Conservation (phyloP, 306 rosid species). For the Trifolium subterraneum region DNA sequence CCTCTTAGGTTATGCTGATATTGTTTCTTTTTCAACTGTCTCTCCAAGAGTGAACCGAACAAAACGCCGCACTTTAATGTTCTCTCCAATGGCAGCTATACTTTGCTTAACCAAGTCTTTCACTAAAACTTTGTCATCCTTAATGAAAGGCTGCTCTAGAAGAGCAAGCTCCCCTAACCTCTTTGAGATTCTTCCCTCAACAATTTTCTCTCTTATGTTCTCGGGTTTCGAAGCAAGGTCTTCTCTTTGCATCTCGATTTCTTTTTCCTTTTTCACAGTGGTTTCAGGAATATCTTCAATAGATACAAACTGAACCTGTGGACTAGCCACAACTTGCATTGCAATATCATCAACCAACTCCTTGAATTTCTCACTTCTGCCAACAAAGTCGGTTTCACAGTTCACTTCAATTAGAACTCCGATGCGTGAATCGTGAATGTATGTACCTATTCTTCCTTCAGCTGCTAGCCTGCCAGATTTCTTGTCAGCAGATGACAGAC, state of each 20-base stretch:
- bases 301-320: slow-evolving; percentile 82
- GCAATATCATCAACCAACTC: slow-evolving; percentile 94
- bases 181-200: slow-evolving; percentile 93
- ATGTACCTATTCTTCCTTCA: slow-evolving; percentile 95
- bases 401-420: slow-evolving; percentile 96
- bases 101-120: slow-evolving; percentile 95
- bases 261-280: slow-evolving; percentile 66
- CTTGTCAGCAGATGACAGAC: slow-evolving; percentile 91
- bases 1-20: slow-evolving; percentile 40
- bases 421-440: slow-evolving; percentile 91
- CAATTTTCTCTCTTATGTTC: slow-evolving; percentile 89
- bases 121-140: slow-evolving; percentile 79
- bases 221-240: slow-evolving; percentile 87
- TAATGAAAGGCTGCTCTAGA: slow-evolving; percentile 90
- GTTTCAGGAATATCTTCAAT: slow-evolving; percentile 80
- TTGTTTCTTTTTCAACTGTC: slow-evolving; percentile 49
- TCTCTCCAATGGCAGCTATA: slow-evolving; percentile 99
- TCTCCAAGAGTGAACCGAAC: slow-evolving; percentile 89
- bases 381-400: slow-evolving; percentile 95
- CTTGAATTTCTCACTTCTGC: slow-evolving; percentile 82
- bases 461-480: slow-evolving; percentile 94
- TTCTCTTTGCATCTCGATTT: slow-evolving; percentile 90
- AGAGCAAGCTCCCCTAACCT: slow-evolving; percentile 95
- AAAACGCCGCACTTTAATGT: slow-evolving; percentile 89
- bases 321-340: slow-evolving; percentile 94